phyloP scores from a whole-genome alignment of 805 yeast genomes.

The Candida andamanensis region DNA sequence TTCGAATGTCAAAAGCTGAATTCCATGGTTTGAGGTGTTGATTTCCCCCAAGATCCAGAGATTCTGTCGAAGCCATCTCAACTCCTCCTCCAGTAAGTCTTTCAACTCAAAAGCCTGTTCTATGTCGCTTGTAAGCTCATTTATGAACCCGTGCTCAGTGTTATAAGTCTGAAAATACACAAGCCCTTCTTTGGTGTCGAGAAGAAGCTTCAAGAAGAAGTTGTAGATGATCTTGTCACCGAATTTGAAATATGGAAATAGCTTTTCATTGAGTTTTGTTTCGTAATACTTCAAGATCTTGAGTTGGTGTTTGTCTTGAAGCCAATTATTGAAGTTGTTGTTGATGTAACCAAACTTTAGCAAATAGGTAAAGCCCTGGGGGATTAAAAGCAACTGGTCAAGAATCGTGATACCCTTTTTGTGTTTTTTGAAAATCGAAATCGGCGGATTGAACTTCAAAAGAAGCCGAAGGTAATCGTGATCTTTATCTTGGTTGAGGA shows the following conservation, averaged over 20 bases:
- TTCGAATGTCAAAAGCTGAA: conserved; percentile 34
- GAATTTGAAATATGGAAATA: conserved; percentile 21
- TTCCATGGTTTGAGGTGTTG: conserved; percentile 68
- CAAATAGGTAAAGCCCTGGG: conserved; percentile 66
- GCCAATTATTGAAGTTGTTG: conserved; percentile 66
- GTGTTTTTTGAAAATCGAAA: conserved; percentile 28
- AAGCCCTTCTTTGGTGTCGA: conserved; percentile 78
- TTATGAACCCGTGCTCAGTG: conserved; percentile 5
- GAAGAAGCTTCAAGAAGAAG: conserved; percentile 67
- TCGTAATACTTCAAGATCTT: conserved; percentile 48
- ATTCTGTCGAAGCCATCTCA: conserved; percentile 54
- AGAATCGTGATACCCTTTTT: conserved; percentile 43
- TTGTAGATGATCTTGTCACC: conserved; percentile 1
- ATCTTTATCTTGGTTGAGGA: conserved; percentile 19
- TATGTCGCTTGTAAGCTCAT: conserved; percentile 6
- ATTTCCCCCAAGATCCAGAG: conserved; percentile 87
- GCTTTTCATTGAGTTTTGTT: conserved; percentile 19
- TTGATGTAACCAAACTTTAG: conserved; percentile 56
- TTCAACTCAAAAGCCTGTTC: conserved; percentile 2
- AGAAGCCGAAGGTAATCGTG: conserved; percentile 40
- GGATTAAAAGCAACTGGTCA: conserved; percentile 57
- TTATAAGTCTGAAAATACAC: conserved; percentile 35
- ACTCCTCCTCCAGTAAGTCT: conserved; percentile 1
- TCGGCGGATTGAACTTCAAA: conserved; percentile 49
- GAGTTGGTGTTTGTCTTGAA: conserved; percentile 35